Evolutionary conservation across 768 basidiomycete species (phyloP), one percentile per base, ranked within the genome.

Genomic region (Pisolithus orientalis): DNA sequence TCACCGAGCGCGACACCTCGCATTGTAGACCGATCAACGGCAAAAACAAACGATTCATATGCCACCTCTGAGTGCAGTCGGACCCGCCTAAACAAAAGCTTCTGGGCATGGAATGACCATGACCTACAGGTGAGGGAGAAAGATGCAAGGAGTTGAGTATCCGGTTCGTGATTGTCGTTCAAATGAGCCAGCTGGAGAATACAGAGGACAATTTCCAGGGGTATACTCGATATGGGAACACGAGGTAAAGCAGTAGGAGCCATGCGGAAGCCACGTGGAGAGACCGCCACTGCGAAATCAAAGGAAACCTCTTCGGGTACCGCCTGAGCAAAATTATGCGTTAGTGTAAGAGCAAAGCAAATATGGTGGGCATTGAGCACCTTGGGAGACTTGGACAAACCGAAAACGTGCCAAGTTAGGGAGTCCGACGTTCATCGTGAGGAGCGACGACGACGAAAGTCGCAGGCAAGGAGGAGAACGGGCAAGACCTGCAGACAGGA

Each of bases 41-140:
- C 79, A 16, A 59, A 62, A 43, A 68, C 64, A 66, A 90, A 86
- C 1, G 82, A 70, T 40, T 70, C 69, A 65, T 76, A 83, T 2
- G 80, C 77, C 14, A 68, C 62, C 58, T 79, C 76, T 37, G 78
- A 80, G 47, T 73, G 70, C 43, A 89, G 75, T 29, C 70, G 70
- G 51, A 86, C 78, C 44, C 72, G 68, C 51, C 73, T 72, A 66
- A 87, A 89, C 44, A 88, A 71, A 16, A 85, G 74, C 52, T 75
- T 79, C 65, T 90, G 87, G 0, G 83, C 76, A 28, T 76, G 70
- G n/a, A 67, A 58, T 1, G 84, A 79, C 86, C 87, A 89, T 25
- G 77, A 72, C 63, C 71, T 75, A 74, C 79, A 87, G 24, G 89
- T 83, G 45, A 88, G 76, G 3, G 84, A 70, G 59, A 79, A 84